Percentiles rank a stretch among this genome's conserved stretches.
phyloP scores from a whole-genome alignment of 1,284 basidiomycete species.

The Phlebopus sp. region DNA sequence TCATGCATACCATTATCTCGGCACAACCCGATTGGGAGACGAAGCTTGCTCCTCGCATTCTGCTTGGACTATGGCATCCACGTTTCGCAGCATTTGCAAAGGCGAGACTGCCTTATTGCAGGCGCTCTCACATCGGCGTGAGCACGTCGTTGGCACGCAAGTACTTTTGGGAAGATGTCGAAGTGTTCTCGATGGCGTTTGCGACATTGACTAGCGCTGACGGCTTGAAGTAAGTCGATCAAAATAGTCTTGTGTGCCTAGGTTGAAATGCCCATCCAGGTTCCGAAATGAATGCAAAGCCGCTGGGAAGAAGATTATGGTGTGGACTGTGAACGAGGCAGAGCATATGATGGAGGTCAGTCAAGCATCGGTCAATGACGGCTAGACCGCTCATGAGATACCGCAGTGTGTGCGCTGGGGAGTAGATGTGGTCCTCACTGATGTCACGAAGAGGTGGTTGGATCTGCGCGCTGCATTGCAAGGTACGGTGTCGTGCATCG shows the following conservation, averaged over 20 bases:
- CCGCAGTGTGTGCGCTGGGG: constrained; percentile 84
- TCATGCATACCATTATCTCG: constrained; percentile 79
- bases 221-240: constrained; percentile 54
- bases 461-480: constrained; percentile 65
- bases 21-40: constrained; percentile 76
- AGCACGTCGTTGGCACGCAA: constrained; percentile 67
- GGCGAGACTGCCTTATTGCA: constrained; percentile 75
- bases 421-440: constrained; percentile 87
- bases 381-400: constrained; percentile 7
- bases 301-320: constrained; percentile 85
- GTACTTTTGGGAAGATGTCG: constrained; percentile 90
- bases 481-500: constrained; percentile 40
- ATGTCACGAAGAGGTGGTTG: constrained; percentile 78
- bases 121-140: constrained; percentile 83
- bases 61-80: constrained; percentile 93
- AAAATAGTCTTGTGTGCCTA: not conserved
- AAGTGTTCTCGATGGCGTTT: constrained; percentile 89
- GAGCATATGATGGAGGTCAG: constrained; percentile 91
- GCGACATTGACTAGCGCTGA: constrained; percentile 70
- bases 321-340: constrained; percentile 95
- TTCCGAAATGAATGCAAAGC: constrained; percentile 79
- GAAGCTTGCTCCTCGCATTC: constrained; percentile 82
- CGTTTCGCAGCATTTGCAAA: constrained; percentile 82
- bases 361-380: constrained; percentile 6
- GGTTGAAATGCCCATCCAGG: constrained; percentile 35